phyloP scores from a whole-genome alignment of 139 green algal species.

The Chlamydomonas incerta region DNA sequence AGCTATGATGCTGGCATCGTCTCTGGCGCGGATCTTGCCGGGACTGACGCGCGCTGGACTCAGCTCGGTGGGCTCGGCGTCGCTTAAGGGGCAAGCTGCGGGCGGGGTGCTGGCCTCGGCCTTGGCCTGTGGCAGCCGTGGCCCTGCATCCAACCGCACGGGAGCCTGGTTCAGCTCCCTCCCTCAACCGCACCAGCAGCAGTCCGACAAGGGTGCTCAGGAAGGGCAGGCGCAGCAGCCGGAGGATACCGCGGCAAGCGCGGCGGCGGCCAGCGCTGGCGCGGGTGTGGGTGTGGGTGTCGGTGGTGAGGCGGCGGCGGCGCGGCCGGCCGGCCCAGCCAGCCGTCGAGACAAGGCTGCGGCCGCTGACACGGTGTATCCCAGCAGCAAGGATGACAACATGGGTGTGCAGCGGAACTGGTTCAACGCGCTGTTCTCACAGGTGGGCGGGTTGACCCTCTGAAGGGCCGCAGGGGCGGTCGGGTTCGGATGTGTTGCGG shows the following conservation, averaged over 20 bases:
- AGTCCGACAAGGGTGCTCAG: too few species aligned
- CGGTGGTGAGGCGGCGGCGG: background rate
- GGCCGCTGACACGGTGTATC: background rate
- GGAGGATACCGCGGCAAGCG: background rate
- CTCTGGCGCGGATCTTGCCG: background rate
- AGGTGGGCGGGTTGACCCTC: background rate
- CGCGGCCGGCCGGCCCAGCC: background rate
- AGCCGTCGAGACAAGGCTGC: conserved; percentile 8
- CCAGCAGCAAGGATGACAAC: conserved; percentile 22
- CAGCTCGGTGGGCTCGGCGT: background rate
- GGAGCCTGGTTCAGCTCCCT: too few species aligned
- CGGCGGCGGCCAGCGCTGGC: background rate
- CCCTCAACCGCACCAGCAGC: too few species aligned
- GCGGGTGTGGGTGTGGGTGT: too few species aligned
- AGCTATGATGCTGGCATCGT: background rate
- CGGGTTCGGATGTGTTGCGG: too few species aligned
- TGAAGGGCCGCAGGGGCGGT: too few species aligned
- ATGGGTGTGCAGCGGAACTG: conserved; percentile 34
- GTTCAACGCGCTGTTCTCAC: conserved; percentile 32
- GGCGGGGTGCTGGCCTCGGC: too few species aligned
- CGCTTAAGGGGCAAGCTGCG: background rate
- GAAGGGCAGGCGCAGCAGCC: too few species aligned
- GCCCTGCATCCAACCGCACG: background rate
- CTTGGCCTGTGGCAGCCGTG: too few species aligned
- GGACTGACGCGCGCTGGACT: background rate